Conservation (phyloP, 257 asterid species). For the Anisodus tanguticus region DNA sequence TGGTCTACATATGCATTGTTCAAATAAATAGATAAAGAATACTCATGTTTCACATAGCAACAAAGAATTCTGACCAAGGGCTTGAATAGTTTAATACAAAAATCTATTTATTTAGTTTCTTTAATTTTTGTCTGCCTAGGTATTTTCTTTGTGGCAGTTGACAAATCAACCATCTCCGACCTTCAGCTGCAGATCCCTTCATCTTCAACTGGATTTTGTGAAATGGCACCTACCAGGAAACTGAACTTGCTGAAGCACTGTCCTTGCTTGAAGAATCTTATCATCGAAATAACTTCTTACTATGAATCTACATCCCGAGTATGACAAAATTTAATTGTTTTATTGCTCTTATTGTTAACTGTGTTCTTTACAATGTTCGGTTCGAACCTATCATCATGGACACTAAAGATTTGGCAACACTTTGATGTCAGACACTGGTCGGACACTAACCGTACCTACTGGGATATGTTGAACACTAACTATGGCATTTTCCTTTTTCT, state of each 20-base stretch:
- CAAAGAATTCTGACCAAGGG: background rate
- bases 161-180: slow-evolving; percentile 28
- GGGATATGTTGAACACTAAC: slow-evolving; percentile 15
- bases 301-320: background rate
- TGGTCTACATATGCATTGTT: background rate
- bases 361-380: background rate
- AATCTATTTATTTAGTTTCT: slow-evolving; percentile 29
- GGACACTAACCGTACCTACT: background rate
- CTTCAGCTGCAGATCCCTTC: slow-evolving; percentile 35
- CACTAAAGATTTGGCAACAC: slow-evolving; percentile 2
- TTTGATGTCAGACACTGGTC: background rate
- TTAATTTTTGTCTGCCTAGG: slow-evolving; percentile 31
- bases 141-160: slow-evolving; percentile 35
- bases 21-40: background rate
- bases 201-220: background rate
- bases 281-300: slow-evolving; percentile 28
- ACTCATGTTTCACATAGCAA: background rate
- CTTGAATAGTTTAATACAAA: background rate
- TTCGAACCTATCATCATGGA: background rate
- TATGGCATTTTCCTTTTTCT: background rate
- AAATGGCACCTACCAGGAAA: slow-evolving; percentile 43
- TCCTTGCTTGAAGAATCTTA: slow-evolving; percentile 37
- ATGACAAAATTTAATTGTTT: slow-evolving; percentile 15
- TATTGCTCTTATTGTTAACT: background rate
- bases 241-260: slow-evolving; percentile 27